Conservation (phyloP, 106 monocot genomes). For the Cymbidium sinense region DNA sequence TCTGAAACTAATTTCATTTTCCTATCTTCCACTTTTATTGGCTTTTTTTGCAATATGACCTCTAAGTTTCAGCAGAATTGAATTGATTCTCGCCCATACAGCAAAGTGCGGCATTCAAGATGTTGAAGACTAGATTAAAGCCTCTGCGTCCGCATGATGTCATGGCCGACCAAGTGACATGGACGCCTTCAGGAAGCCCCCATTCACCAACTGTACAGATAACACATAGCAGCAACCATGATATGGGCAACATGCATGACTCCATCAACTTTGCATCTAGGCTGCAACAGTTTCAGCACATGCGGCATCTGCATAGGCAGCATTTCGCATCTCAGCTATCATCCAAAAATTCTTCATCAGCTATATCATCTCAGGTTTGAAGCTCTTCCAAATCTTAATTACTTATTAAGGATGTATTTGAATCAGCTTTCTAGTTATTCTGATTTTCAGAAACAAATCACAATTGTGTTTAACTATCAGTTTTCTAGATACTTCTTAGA, state of each 20-base stretch:
- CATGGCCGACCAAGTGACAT: not conserved
- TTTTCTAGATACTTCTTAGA: no score
- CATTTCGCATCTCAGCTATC: slow-evolving; percentile 29
- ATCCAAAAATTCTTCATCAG: slow-evolving; percentile 17
- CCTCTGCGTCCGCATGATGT: not conserved
- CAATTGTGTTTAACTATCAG: no score
- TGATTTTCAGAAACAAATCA: no score
- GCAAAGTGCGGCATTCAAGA: slow-evolving; percentile 6
- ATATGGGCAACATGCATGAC: not conserved
- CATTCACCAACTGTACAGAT: no score
- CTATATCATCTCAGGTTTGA: slow-evolving; percentile 34
- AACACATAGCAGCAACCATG: not conserved
- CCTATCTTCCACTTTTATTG: no score
- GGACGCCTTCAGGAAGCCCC: no score
- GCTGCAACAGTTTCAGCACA: slow-evolving; percentile 53
- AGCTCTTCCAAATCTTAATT: not conserved
- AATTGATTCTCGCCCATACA: not conserved
- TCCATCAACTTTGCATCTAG: slow-evolving; percentile 48
- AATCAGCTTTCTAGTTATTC: no score
- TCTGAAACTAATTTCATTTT: no score
- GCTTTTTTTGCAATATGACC: no score
- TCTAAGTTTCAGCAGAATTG: no score
- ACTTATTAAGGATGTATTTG: no score
- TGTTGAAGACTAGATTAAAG: not conserved
- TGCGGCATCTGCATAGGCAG: slow-evolving; percentile 44